Evolutionary conservation across 495 filamentous ascomycete genomes (phyloP).

Genomic region (Sphaerosporella brunnea): DNA sequence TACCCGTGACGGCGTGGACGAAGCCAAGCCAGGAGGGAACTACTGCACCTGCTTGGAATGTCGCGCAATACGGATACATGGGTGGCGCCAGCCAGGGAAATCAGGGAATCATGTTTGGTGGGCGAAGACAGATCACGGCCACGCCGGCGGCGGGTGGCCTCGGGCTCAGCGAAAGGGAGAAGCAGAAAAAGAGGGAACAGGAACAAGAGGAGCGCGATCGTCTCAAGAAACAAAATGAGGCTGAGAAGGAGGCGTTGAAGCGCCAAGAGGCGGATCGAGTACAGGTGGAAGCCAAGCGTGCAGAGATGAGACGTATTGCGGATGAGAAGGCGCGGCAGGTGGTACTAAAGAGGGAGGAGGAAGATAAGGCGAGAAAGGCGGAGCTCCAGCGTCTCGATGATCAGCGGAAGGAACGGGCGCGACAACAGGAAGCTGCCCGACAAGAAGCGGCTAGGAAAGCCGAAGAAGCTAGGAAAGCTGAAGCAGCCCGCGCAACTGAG

Average conservation of each 20-base stretch:
- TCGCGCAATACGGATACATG: constrained; percentile 97
- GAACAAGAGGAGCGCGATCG: background rate
- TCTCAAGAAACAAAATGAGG: background rate
- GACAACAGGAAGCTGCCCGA: constrained; percentile 38
- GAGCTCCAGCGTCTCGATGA: constrained; percentile 14
- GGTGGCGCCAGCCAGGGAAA: constrained; percentile 94
- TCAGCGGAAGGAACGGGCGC: constrained; percentile 38
- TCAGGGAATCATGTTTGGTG: constrained; percentile 81
- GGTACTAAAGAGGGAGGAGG: constrained; percentile 12
- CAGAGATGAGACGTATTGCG: constrained; percentile 37
- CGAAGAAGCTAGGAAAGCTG: constrained; percentile 45
- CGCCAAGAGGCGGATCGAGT: constrained; percentile 9
- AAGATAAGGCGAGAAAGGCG: constrained; percentile 22
- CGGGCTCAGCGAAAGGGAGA: no score
- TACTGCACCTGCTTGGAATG: constrained; percentile 91
- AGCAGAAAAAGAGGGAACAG: no score
- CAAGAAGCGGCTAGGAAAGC: constrained; percentile 54
- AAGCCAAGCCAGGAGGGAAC: constrained; percentile 60
- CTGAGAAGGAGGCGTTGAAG: background rate
- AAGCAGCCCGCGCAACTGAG: constrained; percentile 52
- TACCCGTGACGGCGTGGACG: constrained; percentile 69
- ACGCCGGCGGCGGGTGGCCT: constrained; percentile 51
- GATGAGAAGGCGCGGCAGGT: constrained; percentile 24
- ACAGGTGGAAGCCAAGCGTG: constrained; percentile 28
- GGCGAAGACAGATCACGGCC: constrained; percentile 77